Evolutionary conservation across 2,329 filamentous ascomycete species (phyloP).

Genomic region (Fusarium coffeatum): DNA sequence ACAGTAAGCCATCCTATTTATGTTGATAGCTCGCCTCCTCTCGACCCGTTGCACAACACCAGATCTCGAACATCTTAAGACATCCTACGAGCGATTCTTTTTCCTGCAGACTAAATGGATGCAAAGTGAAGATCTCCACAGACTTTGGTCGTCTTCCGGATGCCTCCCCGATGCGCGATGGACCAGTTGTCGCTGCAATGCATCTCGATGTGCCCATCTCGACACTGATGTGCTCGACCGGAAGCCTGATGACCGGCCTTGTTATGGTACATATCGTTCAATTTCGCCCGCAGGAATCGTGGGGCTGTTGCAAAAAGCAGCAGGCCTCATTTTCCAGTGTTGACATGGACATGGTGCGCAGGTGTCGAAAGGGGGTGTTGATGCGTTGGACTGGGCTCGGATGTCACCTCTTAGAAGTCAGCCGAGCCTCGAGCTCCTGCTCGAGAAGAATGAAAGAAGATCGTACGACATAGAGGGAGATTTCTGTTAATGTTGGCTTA

Average conservation of each 20-base stretch:
- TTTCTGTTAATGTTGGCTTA: not conserved
- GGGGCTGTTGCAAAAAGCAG: conserved; percentile 25
- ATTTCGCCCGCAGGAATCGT: conserved; percentile 15
- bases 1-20: conserved; percentile 20
- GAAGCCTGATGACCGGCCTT: not conserved
- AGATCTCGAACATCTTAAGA: conserved; percentile 17
- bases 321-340: conserved; percentile 13
- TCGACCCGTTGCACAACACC: conserved; percentile 3
- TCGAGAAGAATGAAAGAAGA: too few relatives aligned
- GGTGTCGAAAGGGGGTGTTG: conserved; percentile 28
- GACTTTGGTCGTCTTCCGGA: conserved; percentile 18
- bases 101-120: not conserved
- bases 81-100: conserved; percentile 3
- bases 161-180: conserved; percentile 21
- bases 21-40: conserved; percentile 16
- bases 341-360: conserved; percentile 9
- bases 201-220: conserved; percentile 22
- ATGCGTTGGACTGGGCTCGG: not conserved
- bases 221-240: conserved; percentile 7
- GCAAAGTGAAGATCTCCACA: conserved; percentile 6
- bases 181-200: conserved; percentile 24
- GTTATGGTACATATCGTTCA: not conserved
- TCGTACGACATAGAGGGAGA: not conserved
- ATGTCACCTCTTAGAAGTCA: conserved; percentile 5
- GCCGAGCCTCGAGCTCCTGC: not conserved